Evolutionary conservation across 768 basidiomycete species (phyloP), one percentile per base, ranked within the genome.

Genomic region (Termitomyces sp.): DNA sequence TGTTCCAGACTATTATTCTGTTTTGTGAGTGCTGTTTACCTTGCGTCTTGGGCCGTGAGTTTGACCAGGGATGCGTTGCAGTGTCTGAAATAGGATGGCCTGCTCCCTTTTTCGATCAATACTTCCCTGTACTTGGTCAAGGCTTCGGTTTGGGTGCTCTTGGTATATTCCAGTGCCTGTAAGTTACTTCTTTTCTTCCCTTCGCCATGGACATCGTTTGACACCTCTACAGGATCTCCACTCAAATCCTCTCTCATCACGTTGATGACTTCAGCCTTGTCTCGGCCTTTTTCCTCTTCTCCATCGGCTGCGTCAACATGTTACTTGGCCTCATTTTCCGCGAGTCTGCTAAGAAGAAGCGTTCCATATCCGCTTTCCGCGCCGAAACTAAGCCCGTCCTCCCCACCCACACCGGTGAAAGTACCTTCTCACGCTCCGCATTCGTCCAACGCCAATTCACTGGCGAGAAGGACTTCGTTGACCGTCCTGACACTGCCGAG

Each of bases 61-160:
- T 32, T 36, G 20, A 55, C 43, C 12, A 24, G 33, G 58, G 12
- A 53, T 32, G 18, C 10, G 26, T 18, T 47, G 8, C 45, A 81
- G 80, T 91, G 44, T 88, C 91, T 44, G 92, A 95, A 71, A 57
- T 88, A 66, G 83, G 87, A 65, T 89, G 92, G 86, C 93, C 93
- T 10, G 73, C 78, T 46, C 66, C 73, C 13, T 89, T 93, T 78
- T 95, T 96, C 72, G 84, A 89, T 63, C 83, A 83, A n/a, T 95
- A 84, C 76, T 89, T 96, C 75, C 95, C 95, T 32, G 88, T 96
- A 45, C 84, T 97, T n/a, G 94, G 95, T 18, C 78, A 79, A 9
- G 77, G 83, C 53, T 95, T 95, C 69, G 94, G 95, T 45, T 79
- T 95, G 16, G 95, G 94, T 39, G 84, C 92, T 20, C 80, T 96